Base-by-base conservation (phyloP, 2,329 filamentous ascomycete species). In the Cadophora sp. region DNA sequence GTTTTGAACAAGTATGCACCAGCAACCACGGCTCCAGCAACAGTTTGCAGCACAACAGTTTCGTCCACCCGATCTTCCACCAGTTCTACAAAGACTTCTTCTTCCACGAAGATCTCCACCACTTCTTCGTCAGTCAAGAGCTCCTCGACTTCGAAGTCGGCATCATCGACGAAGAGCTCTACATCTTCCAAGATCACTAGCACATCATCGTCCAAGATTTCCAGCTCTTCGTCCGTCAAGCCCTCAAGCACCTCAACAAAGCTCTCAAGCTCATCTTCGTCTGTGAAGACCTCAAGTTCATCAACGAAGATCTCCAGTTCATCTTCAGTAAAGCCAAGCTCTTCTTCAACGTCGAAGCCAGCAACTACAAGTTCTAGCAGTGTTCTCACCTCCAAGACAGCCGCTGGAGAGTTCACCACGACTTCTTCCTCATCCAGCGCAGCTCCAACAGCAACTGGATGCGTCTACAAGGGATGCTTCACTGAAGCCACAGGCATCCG, bases 401-500 rank as follows among this genome's bases (percentile, higher is more conserved):
- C 51, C 6, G 40, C 64, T 6, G 59, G 37, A 16, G 37, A 50
- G n/a, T 37, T 55, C 16, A 62, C 62, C 31, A 50, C 66, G 16
- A 68, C 62, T 16, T 63, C 61, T 7, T 56, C 50, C 24, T 53
- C 61, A 9, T 56, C 50, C 12, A 65, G 50, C 19, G 26, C 64
- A 16, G 56, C 29, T 4, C 55, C 64, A 53, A 40, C 64, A 4
- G 59, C 29, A 27, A 62, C 62, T 27, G 26, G 53, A 40, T 72
- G 65, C 24, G 22, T 59, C 22, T 72, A 70, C 22, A 29, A 67
- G 12, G 76, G 75, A 50, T 78, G 76, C 62, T 76, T 73, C 31
- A 73, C 72, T 11, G 75, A 78, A 22, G 67, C 71, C 5, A 68
- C 69, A 6, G 68, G 51, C 29, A 68, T 62, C 12, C 71, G 75